Conservation (phyloP, 2,329 filamentous ascomycete species). For the Aureobasidium subglaciale region DNA sequence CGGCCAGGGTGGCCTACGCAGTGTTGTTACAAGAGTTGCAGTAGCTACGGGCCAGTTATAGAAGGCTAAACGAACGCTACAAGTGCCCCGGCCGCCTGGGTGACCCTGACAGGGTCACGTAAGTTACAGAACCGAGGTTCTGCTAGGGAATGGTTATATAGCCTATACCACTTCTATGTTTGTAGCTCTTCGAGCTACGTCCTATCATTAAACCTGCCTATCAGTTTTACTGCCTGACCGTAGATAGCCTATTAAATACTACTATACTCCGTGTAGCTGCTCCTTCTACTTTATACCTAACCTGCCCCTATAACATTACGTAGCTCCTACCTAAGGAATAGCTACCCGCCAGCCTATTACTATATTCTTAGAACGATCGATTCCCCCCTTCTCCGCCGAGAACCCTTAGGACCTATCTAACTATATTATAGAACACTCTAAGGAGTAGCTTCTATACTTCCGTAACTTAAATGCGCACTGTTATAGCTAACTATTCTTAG, state of each 20-base stretch:
- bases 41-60: too few species aligned
- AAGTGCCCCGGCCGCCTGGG: too few species aligned
- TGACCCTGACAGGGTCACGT: too few species aligned
- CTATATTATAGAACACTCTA: background rate
- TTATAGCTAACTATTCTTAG: too few species aligned
- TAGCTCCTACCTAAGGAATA: conserved; percentile 1
- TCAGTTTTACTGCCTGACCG: too few species aligned
- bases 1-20: too few species aligned
- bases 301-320: background rate
- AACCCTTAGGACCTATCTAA: background rate
- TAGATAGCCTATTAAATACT: too few species aligned
- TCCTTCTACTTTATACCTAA: background rate
- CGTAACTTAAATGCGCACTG: background rate
- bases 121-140: background rate
- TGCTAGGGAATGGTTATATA: background rate
- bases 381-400: background rate
- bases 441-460: background rate
- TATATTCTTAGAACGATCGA: background rate
- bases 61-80: too few species aligned
- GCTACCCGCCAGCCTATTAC: background rate
- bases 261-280: background rate
- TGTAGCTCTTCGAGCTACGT: too few species aligned
- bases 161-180: background rate
- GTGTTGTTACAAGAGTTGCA: too few species aligned
- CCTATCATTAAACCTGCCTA: too few species aligned